A percentile compares a stretch with the other conserved stretches of the same genome.
phyloP scores from a whole-genome alignment of 2,329 filamentous ascomycete genomes.

The Aspergillus proliferans region DNA sequence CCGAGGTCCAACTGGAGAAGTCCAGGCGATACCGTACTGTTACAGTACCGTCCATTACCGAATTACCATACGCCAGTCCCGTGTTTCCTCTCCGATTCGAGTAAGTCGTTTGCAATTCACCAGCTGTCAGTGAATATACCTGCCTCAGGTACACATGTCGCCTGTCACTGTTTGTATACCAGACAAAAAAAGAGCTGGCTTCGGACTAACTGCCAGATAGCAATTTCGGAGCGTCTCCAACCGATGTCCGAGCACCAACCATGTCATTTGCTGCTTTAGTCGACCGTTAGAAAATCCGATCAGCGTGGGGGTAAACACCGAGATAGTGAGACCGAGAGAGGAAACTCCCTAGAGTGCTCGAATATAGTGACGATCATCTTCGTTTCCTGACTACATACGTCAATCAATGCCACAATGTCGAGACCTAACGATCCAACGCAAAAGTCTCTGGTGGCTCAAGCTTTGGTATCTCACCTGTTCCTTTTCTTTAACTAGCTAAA shows the following conservation, averaged over 20 bases:
- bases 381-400: not conserved
- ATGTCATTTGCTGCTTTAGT: not conserved
- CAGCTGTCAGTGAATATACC: not conserved
- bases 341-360: not conserved
- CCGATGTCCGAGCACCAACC: not conserved
- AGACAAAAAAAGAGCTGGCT: too few relatives aligned
- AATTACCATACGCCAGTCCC: constrained; percentile 4
- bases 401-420: constrained; percentile 22
- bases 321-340: not conserved
- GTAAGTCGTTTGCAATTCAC: not conserved
- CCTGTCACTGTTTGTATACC: too few relatives aligned
- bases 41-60: not conserved
- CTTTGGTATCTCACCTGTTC: constrained; percentile 20
- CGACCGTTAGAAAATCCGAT: not conserved
- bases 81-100: constrained; percentile 1
- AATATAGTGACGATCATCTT: constrained; percentile 1
- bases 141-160: not conserved
- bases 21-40: not conserved
- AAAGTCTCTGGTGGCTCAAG: constrained; percentile 23
- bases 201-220: too few relatives aligned
- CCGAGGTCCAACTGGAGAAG: constrained; percentile 18
- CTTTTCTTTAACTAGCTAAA: not conserved
- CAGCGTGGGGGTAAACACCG: too few relatives aligned
- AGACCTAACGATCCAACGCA: constrained; percentile 19
- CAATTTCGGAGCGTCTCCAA: too few relatives aligned